Percentiles rank a stretch among this genome's conserved stretches.
Evolutionary conservation across 495 filamentous ascomycete genomes (phyloP).

Genomic region (Haplographium delicatum): DNA sequence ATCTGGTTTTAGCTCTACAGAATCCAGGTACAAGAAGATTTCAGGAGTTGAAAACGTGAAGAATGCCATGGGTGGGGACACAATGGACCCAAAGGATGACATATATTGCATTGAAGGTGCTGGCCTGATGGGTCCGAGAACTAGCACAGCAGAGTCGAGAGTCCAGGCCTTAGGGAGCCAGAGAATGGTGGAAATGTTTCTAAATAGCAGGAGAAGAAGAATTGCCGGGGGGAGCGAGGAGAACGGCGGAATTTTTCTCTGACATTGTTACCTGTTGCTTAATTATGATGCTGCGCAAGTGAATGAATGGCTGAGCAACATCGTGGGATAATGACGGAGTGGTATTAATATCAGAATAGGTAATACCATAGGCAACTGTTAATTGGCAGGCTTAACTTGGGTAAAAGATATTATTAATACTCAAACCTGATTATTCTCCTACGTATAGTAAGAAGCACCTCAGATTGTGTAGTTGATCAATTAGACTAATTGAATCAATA

Average conservation of each 20-base stretch:
- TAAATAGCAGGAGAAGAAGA: constrained; percentile 47
- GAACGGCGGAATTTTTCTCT: constrained; percentile 15
- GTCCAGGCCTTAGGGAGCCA: constrained; percentile 44
- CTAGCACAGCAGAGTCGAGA: constrained; percentile 9
- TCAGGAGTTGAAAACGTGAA: constrained; percentile 6
- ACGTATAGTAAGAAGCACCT: too few species aligned
- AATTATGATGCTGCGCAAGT: background rate
- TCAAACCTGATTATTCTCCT: too few species aligned
- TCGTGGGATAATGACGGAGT: too few species aligned
- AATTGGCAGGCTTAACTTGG: too few species aligned
- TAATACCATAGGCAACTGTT: too few species aligned
- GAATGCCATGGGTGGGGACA: background rate
- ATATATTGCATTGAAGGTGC: constrained; percentile 24
- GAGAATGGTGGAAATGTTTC: constrained; percentile 55
- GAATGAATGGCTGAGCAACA: background rate
- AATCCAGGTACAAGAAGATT: constrained; percentile 3
- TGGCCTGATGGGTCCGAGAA: constrained; percentile 17
- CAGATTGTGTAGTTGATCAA: too few species aligned
- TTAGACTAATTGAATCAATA: too few species aligned
- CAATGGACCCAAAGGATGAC: constrained; percentile 18
- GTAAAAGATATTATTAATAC: too few species aligned
- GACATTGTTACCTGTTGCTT: background rate
- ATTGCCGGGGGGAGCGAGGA: constrained; percentile 29
- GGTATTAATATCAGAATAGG: too few species aligned
- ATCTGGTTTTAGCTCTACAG: constrained; percentile 12